These are phyloP conservation scores for Hypoxylon fuscum DNA, from an alignment of 495 filamentous ascomycete genomes.

Conservation along the genomic window DNA sequence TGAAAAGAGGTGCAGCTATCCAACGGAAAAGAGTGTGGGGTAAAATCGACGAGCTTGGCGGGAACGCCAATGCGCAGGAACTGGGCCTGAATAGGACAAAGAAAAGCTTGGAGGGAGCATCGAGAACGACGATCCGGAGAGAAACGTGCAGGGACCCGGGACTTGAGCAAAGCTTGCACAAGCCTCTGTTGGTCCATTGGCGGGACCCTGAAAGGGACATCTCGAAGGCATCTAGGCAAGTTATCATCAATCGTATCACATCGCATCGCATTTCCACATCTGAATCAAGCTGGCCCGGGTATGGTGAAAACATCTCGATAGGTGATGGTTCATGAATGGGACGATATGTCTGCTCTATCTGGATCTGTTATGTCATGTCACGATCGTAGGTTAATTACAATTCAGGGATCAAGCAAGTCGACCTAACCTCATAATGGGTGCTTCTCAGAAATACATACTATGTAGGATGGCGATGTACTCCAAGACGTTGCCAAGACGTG, in stretches of 20 bases:
- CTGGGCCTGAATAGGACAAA: constrained; percentile 34
- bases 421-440: constrained; percentile 22
- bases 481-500: constrained; percentile 32
- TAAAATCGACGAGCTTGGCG: constrained; percentile 42
- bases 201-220: constrained; percentile 32
- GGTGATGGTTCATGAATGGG: constrained; percentile 24
- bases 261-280: constrained; percentile 24
- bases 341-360: constrained; percentile 12
- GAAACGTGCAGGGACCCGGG: constrained; percentile 38
- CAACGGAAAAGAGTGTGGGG: constrained; percentile 44
- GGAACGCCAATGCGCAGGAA: constrained; percentile 34
- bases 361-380: constrained; percentile 18
- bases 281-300: constrained; percentile 21
- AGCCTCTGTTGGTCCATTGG: constrained; percentile 35
- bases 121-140: constrained; percentile 45
- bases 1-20: constrained; percentile 38
- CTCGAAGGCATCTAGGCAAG: constrained; percentile 14
- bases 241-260: constrained; percentile 27
- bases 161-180: constrained; percentile 36
- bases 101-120: constrained; percentile 29
- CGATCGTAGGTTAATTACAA: constrained; percentile 10
- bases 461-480: constrained; percentile 26
- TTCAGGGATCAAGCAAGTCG: neutral
- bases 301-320: constrained; percentile 35
- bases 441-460: constrained; percentile 14